These are phyloP conservation scores for Daldinia grandis DNA, from an alignment of 495 filamentous ascomycete species.

Conservation along the genomic window DNA sequence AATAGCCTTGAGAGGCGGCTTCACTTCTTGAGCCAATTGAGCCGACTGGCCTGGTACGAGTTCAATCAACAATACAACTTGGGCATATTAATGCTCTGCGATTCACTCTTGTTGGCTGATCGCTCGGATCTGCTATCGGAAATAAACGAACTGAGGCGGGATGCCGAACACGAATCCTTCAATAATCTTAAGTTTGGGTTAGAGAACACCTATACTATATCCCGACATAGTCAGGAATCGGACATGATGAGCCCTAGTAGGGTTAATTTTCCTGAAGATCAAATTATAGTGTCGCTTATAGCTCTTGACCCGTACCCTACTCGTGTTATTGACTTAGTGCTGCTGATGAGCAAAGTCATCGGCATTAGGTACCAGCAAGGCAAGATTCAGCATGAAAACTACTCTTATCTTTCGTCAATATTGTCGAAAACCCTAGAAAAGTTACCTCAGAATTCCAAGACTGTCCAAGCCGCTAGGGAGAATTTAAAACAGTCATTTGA, in stretches of 20 bases:
- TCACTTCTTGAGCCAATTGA: not conserved
- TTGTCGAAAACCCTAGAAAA: not conserved
- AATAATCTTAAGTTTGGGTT: not conserved
- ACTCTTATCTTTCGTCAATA: not conserved
- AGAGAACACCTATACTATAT: not conserved
- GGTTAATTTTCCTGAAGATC: not conserved
- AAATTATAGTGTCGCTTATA: not conserved
- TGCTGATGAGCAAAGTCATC: not conserved
- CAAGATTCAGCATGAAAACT: not conserved
- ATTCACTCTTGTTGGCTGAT: not conserved
- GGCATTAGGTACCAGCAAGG: not conserved
- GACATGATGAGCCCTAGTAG: not conserved
- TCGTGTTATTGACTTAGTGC: not conserved
- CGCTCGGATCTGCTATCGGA: not conserved
- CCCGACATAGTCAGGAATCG: not conserved
- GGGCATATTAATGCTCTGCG: not conserved
- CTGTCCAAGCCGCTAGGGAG: not conserved
- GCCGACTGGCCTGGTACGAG: not conserved
- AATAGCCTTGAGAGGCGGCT: not conserved
- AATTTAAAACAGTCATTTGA: not conserved
- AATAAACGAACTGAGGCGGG: not conserved
- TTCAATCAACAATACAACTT: not conserved
- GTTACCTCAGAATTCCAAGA: not conserved
- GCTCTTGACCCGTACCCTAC: not conserved
- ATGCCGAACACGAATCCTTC: not conserved